phyloP scores from a whole-genome alignment of 148 eudicot species.

The Fagopyrum esculentum region DNA sequence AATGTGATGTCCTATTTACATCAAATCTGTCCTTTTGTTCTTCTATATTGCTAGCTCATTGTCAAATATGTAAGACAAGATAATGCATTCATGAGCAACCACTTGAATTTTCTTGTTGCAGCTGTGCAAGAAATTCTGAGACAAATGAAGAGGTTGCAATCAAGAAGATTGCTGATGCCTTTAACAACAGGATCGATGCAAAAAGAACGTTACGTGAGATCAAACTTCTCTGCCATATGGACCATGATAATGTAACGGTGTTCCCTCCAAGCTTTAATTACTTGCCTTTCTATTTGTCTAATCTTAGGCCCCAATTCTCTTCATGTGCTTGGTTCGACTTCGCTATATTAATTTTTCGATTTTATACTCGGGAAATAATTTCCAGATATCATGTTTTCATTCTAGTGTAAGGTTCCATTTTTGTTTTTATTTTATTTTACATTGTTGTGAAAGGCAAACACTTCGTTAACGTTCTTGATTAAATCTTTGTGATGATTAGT shows the following conservation, averaged over 20 bases:
- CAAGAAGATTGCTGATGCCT: slow-evolving; percentile 85
- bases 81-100: not conserved
- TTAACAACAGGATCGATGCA: slow-evolving; percentile 86
- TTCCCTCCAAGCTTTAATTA: not conserved
- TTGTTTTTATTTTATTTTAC: not conserved
- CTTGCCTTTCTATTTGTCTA: not conserved
- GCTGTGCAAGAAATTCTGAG: slow-evolving; percentile 79
- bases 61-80: not conserved
- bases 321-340: not conserved
- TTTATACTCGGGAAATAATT: not conserved
- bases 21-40: not conserved
- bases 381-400: not conserved
- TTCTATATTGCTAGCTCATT: not conserved
- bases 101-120: slow-evolving; percentile 20
- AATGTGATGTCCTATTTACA: not conserved
- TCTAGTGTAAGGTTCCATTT: not conserved
- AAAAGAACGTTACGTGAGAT: slow-evolving; percentile 86
- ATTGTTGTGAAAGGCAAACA: not conserved
- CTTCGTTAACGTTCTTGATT: not conserved
- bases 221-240: slow-evolving; percentile 89
- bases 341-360: not conserved
- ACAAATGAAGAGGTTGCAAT: slow-evolving; percentile 90
- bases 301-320: not conserved
- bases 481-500: not conserved
- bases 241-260: slow-evolving; percentile 76